Base-by-base conservation (phyloP, 495 filamentous ascomycete genomes). In the Monascus purpureus region DNA sequence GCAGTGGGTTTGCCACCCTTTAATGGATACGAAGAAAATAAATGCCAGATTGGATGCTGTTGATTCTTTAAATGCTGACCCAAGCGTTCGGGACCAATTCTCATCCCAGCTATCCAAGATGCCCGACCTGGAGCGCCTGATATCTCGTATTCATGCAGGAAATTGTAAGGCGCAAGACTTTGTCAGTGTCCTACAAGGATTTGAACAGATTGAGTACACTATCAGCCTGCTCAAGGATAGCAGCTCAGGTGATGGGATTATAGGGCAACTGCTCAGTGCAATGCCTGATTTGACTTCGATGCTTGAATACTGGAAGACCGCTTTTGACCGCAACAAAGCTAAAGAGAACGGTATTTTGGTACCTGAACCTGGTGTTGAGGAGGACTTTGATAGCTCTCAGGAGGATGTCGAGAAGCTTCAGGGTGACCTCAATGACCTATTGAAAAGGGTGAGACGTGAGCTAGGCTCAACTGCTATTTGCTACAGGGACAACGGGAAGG, bases 1-100 rank as follows among this genome's bases (percentile, higher is more conserved):
- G 24, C 87, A 94, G 53, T 99, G 92, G 92, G 80, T 96, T 2
- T 96, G 90, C 57, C 92, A 96, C 45, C 92, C 92, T 0, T 65
- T 99, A 18, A 80, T 83, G 38, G 81, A 95, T 57, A 70, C 80
- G 13, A 55, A 67, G 13, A 82, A 76, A 55, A 94, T 96, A 62
- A 92, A 96, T 48, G 82, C 90, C 31, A 67, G 92, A n/a, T 59
- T 99, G 5, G 92, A 99, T 55, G 90, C 92, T 4, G 87, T 99
- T 8, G 92, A 96, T 38, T 75, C 84, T 40, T 56, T 99, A 6
- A 95, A 93, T 38, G 77, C 81, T 1, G 83, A 94, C 46, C 64
- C 68, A 1, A 73, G 64, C 28, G 58, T 88, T 20, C 80, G 78
- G 11, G 82, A 93, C 38, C 72, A 80, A 33, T 90, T 99, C 50